Base-by-base conservation (phyloP, 805 yeast species). In the Phaffomyces thermotolerans region DNA sequence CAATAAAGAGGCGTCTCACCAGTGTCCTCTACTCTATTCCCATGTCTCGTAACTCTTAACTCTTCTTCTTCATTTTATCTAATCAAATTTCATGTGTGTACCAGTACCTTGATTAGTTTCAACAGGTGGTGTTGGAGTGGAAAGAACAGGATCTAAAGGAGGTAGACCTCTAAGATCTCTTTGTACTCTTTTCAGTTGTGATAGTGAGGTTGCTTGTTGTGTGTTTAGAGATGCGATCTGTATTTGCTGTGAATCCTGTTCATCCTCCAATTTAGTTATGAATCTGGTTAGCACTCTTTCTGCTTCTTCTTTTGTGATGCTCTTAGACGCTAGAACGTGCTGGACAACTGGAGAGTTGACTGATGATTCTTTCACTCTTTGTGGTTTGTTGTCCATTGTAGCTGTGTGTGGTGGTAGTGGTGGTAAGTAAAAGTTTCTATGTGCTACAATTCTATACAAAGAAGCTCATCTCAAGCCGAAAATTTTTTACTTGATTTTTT, bases 131-230 rank as follows among this genome's bases (percentile, higher is more conserved):
- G 50, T 34, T 17, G 41, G 30, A 18, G 44, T 22, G 6, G 44
- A 34, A 8, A 31, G 36, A 9, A 37, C 40, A 3, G 50, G 35
- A 27, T 60, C 63, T 46, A 59, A 44, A 33, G 95, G 95, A 9
- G 95, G 91, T 45, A 86, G 71, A 1, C 95, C 95, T 52, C 88
- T 70, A 51, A 85, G 74, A 50, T 83, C 87, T 64, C 95, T 74
- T 58, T 82, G 91, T 34, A 84, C 68, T 59, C 95, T 73, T 54
- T 71, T 74, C 54, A 86, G 68, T 66, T 85, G 95, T 45, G 84
- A 57, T 10, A 69, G 23, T 6, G 68, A 59, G 20, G 57, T 60
- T 43, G 41, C 60, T 36, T 40, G 64, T 55, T 33, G 30, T 23
- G 43, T 17, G 23, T 45, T 41, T 20, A 36, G 14, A 2, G 36